Evolutionary conservation across 2,329 filamentous ascomycete species (phyloP), one percentile per base, ranked within the genome.

Genomic region (Phyllachora maydis): DNA sequence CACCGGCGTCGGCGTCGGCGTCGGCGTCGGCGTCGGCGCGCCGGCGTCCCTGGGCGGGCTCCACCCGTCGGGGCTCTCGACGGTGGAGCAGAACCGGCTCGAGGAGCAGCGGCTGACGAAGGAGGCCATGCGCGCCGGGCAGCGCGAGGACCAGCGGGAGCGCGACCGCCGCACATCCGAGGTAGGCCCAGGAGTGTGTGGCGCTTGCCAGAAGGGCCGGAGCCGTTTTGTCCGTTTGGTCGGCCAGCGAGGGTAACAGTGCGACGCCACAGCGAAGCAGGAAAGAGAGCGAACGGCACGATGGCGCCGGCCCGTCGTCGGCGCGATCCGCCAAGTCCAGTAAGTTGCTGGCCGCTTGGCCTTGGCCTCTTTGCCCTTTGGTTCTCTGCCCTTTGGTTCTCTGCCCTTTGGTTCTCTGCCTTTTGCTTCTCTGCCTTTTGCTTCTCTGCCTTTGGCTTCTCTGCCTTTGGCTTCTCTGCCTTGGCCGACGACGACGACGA

Each of bases 201-300:
- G n/a, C 59, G 57, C 54, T 65, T 88, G 46, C 78, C 78, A 41
- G 65, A 72, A 49, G 65, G 81, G 48, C n/a, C 65, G 65, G 43
- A 85, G 77, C 52, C 90, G 77, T 59, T n/a, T n/a, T n/a, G n/a
- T n/a, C n/a, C n/a, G n/a, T n/a, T n/a, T 62, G 90, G 44, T 62
- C 59, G 50, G 60, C 58, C 49, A 54, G 56, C 51, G 58, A 69
- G 72, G 68, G 67, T 66, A 60, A 62, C 37, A 38, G 19, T 56
- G 56, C 50, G 55, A 56, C 52, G 43, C 63, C 67, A 59, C 73
- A 83, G 66, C 75, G 70, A 56, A 53, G 49, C 50, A 67, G 67
- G n/a, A n/a, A n/a, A 46, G 73, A 82, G 37, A 73, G 64, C 52
- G 65, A 69, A 28, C 56, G 56, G 52, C 43, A 58, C 32, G 65